Base-by-base conservation (phyloP, 1,284 basidiomycete genomes). In the Inonotus obliquus region DNA sequence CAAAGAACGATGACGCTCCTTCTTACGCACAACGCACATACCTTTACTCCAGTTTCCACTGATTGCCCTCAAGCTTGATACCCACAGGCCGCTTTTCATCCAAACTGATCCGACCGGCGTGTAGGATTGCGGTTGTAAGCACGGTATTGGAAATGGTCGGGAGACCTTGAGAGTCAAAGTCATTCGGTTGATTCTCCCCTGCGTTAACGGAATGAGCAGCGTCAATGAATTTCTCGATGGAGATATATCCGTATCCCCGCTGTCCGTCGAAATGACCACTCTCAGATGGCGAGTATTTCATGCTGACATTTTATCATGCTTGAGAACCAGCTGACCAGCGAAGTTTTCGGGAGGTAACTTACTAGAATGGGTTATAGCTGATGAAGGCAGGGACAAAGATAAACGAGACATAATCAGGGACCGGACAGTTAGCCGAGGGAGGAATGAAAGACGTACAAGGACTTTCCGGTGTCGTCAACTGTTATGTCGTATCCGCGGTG, bases 211-310 rank as follows among this genome's bases (percentile, higher is more conserved):
- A 81, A 51, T 85, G 82, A 48, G 86, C 83, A 10, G 89, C 90
- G 71, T 89, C 91, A 71, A 96, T 79, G 74, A 96, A 96, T 76
- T 93, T 95, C 75, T 96, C 94, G 68, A 96, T 89, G 19, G 92
- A 94, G 67, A 95, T 79, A 73, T 96, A 84, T 69, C 89, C 94
- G 73, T 96, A 97, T 4, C 94, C 94, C 62, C 88, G 85, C 75
- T 96, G 94, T 39, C 93, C 93, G 69, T 96, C 93, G 71, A 96
- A 96, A 76, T 91, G 91, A 13, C 94, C 94, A 62, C 85, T 89
- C 74, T 91, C 91, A 61, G 91, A 93, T 0, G 93, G 92, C 54
- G 92, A 91, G 76, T 96, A 96, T 71, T 95, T 94, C 89, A 95
- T 94, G 76, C 88, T 90, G 73, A 48, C 44, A 35, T 59, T 49